Evolutionary conservation across 345 rosid species (phyloP).

Genomic region (Acer negundo): DNA sequence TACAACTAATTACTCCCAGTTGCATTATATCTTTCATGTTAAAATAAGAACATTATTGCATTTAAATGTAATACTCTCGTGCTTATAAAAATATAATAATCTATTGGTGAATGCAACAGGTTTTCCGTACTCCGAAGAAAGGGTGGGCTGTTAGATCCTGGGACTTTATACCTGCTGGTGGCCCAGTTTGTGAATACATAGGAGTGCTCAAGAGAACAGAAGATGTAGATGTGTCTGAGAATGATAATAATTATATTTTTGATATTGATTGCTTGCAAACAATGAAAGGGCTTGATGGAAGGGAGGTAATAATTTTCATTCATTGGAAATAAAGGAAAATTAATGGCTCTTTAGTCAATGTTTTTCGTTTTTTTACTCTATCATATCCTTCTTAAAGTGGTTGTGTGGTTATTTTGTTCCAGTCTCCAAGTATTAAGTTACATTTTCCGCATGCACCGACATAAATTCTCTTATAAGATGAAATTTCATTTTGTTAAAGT

Average conservation of each 20-base stretch:
- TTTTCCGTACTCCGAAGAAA: constrained; percentile 78
- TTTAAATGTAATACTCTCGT: neutral
- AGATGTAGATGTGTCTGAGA: constrained; percentile 69
- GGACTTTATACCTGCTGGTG: constrained; percentile 92
- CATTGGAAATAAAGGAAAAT: neutral
- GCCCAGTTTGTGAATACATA: constrained; percentile 87
- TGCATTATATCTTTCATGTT: neutral
- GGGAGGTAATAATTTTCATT: constrained; percentile 53
- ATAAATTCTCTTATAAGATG: neutral
- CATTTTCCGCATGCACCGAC: neutral
- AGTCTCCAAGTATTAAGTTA: neutral
- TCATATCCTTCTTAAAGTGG: neutral
- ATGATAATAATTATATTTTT: constrained; percentile 80
- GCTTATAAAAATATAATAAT: neutral
- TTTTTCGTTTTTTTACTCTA: neutral
- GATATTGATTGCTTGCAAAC: constrained; percentile 97
- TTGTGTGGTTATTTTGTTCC: neutral
- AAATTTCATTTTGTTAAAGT: too few species aligned
- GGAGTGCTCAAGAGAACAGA: constrained; percentile 73
- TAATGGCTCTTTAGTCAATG: neutral
- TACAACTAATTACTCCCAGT: constrained; percentile 3
- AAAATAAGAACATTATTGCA: neutral
- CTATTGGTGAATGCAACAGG: constrained; percentile 44
- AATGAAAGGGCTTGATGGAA: constrained; percentile 81
- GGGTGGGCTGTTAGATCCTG: constrained; percentile 98